Conservation (phyloP, 164 flowering plant species). For the Cinnamomum chago region DNA sequence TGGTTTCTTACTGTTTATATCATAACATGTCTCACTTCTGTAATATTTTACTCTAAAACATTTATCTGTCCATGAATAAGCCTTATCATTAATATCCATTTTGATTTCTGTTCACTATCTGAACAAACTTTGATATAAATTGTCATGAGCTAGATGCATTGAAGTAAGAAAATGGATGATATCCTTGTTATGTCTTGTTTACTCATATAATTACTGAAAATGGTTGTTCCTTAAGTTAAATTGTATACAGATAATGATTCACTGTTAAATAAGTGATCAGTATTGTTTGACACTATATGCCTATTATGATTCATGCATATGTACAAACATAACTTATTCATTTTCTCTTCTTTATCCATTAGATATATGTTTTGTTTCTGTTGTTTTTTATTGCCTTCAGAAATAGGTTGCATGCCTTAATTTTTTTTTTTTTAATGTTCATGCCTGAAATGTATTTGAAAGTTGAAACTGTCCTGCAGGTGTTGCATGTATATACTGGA, state of each 20-base stretch:
- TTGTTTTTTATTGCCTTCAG: neutral
- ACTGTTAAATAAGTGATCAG: neutral
- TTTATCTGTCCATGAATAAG: neutral
- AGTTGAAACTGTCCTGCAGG: constrained; percentile 41
- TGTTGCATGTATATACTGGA: constrained; percentile 79
- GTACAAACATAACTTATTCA: neutral
- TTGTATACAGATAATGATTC: neutral
- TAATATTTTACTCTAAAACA: neutral
- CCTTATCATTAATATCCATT: neutral
- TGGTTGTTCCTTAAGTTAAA: neutral
- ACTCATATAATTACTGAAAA: neutral
- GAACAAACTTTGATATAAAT: neutral
- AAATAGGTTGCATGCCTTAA: no score
- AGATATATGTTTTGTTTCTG: neutral
- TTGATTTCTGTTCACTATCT: neutral
- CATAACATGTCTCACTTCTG: neutral
- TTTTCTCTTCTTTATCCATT: neutral
- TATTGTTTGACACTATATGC: neutral
- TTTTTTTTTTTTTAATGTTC: no score
- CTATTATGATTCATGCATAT: neutral
- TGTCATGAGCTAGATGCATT: neutral
- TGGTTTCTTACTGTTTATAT: neutral
- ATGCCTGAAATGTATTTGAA: neutral
- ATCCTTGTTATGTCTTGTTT: neutral
- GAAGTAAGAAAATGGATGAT: neutral